Percentiles rank a stretch among this genome's conserved stretches.
Conservation (phyloP, 2,329 filamentous ascomycete genomes). For the Talaromyces rugulosus region DNA sequence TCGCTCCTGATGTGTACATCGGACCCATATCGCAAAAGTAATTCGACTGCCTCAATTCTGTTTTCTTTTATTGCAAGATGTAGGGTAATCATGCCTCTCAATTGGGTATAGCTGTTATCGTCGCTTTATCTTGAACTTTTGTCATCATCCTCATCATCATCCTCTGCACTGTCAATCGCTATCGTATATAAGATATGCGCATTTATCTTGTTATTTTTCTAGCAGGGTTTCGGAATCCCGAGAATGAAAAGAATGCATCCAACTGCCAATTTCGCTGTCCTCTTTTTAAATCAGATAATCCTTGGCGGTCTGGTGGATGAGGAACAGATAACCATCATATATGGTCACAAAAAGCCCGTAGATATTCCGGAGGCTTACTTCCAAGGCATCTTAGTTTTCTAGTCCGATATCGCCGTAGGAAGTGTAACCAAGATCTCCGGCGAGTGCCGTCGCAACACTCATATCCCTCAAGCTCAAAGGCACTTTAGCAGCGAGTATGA, state of each 20-base stretch:
- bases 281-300: constrained; percentile 1
- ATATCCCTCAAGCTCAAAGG: constrained; percentile 17
- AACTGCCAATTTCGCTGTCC: background rate
- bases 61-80: background rate
- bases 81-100: background rate
- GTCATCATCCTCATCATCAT: too few species aligned
- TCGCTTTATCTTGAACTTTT: too few species aligned
- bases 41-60: background rate
- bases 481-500: constrained; percentile 16
- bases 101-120: background rate
- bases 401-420: constrained; percentile 3
- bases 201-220: background rate
- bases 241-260: constrained; percentile 1
- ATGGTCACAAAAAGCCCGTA: constrained; percentile 3
- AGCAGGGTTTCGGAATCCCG: background rate
- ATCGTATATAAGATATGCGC: background rate
- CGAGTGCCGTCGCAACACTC: constrained; percentile 13
- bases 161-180: too few species aligned
- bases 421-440: constrained; percentile 7
- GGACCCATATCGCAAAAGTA: constrained; percentile 1
- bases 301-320: constrained; percentile 9
- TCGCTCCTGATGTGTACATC: background rate
- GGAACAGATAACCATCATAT: background rate
- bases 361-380: constrained; percentile 1
- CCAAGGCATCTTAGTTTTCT: background rate